These are phyloP conservation scores for Solanum hybrid DNA, from an alignment of 305 asterid genomes.

Conservation along the genomic window DNA sequence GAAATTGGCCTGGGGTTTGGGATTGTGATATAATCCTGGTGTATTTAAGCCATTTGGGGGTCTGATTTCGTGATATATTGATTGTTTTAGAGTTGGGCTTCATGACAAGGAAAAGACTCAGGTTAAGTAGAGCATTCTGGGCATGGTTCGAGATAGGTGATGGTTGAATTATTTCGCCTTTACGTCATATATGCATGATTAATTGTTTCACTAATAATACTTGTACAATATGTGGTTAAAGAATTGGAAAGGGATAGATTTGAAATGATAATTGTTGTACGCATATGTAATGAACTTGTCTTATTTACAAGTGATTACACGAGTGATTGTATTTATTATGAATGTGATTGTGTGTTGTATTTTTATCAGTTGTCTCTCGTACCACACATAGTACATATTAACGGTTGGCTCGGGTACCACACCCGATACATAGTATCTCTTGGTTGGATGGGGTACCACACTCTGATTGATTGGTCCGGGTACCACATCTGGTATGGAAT, in stretches of 20 bases:
- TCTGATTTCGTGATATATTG: not conserved
- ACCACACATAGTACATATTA: not conserved
- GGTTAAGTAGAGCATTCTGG: not conserved
- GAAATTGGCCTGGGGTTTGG: not conserved
- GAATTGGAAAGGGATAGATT: not conserved
- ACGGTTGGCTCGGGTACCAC: not conserved
- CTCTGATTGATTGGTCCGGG: not conserved
- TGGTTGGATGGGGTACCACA: not conserved
- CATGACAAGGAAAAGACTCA: not conserved
- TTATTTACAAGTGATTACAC: not conserved
- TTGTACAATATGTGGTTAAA: not conserved
- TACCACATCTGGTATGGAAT: not conserved
- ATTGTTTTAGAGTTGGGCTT: not conserved
- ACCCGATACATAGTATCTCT: not conserved
- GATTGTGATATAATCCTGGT: not conserved
- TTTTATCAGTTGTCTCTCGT: not conserved
- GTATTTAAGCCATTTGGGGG: not conserved
- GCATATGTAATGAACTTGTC: not conserved
- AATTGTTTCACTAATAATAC: not conserved
- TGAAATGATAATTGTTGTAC: not conserved
- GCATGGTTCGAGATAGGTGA: not conserved
- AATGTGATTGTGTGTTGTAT: not conserved
- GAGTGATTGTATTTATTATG: not conserved
- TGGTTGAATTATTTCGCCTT: too few species aligned
- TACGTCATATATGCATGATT: not conserved